Evolutionary conservation across 768 basidiomycete genomes (phyloP).

Genomic region (Cystofilobasidium bisporidii): DNA sequence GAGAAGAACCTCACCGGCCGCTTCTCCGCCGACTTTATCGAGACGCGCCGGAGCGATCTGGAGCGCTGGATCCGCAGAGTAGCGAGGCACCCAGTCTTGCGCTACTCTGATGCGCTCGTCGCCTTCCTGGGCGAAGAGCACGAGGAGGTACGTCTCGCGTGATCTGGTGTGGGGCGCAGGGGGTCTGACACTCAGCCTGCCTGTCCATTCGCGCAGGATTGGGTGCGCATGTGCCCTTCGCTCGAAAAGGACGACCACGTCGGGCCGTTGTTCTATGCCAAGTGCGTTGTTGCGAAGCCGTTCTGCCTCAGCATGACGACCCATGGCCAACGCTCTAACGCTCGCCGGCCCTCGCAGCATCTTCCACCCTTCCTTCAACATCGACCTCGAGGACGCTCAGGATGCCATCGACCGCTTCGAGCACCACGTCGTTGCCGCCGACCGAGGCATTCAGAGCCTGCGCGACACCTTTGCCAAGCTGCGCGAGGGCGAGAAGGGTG

Average conservation of each 20-base stretch:
- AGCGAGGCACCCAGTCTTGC: slow-evolving; percentile 63
- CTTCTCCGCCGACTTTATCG: slow-evolving; percentile 71
- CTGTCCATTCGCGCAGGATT: slow-evolving; percentile 43
- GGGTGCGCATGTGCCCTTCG: slow-evolving; percentile 60
- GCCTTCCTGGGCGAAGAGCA: slow-evolving; percentile 70
- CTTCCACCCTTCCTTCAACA: slow-evolving; percentile 74
- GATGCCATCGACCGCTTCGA: slow-evolving; percentile 56
- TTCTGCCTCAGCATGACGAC: no score
- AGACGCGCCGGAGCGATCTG: slow-evolving; percentile 68
- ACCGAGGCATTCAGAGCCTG: slow-evolving; percentile 58
- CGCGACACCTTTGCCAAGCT: slow-evolving; percentile 54
- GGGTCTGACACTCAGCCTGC: no score
- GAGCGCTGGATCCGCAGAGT: slow-evolving; percentile 65
- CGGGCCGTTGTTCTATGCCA: slow-evolving; percentile 46
- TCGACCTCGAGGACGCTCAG: slow-evolving; percentile 62
- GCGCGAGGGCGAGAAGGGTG: slow-evolving; percentile 61
- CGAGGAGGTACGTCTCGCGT: no score
- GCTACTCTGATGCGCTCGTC: slow-evolving; percentile 67
- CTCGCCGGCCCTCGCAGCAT: slow-evolving; percentile 51
- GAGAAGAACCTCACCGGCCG: slow-evolving; percentile 67
- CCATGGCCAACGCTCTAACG: no score
- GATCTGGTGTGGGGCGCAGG: no score
- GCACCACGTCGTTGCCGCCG: slow-evolving; percentile 55
- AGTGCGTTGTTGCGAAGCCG: neutral
- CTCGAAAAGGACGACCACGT: slow-evolving; percentile 52